Evolutionary conservation across 1,284 basidiomycete species (phyloP).

Genomic region (Mycena sp.): DNA sequence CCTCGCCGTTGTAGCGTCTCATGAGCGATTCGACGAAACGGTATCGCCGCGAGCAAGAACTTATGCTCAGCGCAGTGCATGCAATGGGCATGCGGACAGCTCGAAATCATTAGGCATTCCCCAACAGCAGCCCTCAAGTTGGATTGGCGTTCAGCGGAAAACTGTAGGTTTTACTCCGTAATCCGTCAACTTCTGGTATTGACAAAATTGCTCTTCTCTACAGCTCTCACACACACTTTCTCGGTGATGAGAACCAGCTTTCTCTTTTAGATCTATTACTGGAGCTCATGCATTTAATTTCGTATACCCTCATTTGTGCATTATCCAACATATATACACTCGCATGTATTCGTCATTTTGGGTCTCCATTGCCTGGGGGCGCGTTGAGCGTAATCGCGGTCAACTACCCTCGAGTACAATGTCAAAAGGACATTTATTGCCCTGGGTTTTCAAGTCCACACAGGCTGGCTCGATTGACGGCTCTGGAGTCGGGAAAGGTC

Average conservation of each 20-base stretch:
- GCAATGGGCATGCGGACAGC: constrained; percentile 70
- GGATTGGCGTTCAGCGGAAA: constrained; percentile 24
- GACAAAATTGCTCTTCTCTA: no score
- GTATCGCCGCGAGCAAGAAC: constrained; percentile 80
- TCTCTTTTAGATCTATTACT: constrained; percentile 18
- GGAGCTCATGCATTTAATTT: constrained; percentile 17
- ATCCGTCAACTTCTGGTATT: neutral
- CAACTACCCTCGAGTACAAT: no score
- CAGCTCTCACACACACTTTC: constrained; percentile 26
- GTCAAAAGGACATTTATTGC: constrained; percentile 23
- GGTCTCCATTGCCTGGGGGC: no score
- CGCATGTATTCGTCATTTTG: neutral
- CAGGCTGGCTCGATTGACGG: constrained; percentile 4
- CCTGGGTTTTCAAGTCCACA: constrained; percentile 27
- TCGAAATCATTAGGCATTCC: constrained; percentile 54
- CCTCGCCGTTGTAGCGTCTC: constrained; percentile 52
- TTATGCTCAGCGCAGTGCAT: constrained; percentile 83
- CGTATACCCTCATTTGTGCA: constrained; percentile 29
- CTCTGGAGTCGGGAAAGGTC: neutral
- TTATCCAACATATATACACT: constrained; percentile 23
- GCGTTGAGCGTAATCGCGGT: no score
- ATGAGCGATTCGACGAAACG: constrained; percentile 64
- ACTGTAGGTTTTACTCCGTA: constrained; percentile 6
- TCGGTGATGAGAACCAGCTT: constrained; percentile 7
- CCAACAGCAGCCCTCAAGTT: constrained; percentile 29